Evolutionary conservation across 202 grass and related monocot genomes (phyloP), one percentile per base, ranked within the genome.

Genomic region (Zoysia matrella): DNA sequence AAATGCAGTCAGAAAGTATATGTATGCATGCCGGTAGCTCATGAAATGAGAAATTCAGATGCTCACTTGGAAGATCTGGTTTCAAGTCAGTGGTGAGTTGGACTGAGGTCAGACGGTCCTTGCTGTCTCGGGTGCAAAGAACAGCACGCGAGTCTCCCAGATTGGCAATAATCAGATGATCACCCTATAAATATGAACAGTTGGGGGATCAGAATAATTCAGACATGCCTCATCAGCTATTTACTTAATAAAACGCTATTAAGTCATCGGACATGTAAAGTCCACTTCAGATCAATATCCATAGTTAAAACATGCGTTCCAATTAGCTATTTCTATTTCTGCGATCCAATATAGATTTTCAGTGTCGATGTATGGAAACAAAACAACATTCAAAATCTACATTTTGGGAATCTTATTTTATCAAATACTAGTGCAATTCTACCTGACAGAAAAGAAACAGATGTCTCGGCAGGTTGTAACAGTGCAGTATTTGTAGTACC

Each of bases 71-170:
- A 78, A 98, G 72, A 85, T 95, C 82, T 52, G 95, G 92, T 60
- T 95, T 98, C 74, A 93, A 82, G 71, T 98, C 92, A 9, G 85
- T 93, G 3, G 92, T 90, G 11, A 98, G 90, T 58, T 98, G 95
- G 52, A 91, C 57, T 8, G 95, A 43, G 41, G 90, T 58, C 12
- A 55, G 80, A 45, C 55, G 75, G 48, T 81, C 78, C 60, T 72
- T 90, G 67, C 67, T 84, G 74, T 98, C 89, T n/a, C 89, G 60
- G n/a, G 90, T 85, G 47, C 92, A 90, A 52, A 98, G 90, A 67
- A 94, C 64, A 40, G 92, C 87, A 2, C 95, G 86, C 3, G 95
- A 98, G 81, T 98, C 95, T 4, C 95, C 92, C 79, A 95, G 75
- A 78, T 98, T 98, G 3, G 92, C 85, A 60, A 98, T 74, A 40